These are phyloP conservation scores for Solanum tacnaense DNA, from an alignment of 257 asterid genomes.

Conservation along the genomic window DNA sequence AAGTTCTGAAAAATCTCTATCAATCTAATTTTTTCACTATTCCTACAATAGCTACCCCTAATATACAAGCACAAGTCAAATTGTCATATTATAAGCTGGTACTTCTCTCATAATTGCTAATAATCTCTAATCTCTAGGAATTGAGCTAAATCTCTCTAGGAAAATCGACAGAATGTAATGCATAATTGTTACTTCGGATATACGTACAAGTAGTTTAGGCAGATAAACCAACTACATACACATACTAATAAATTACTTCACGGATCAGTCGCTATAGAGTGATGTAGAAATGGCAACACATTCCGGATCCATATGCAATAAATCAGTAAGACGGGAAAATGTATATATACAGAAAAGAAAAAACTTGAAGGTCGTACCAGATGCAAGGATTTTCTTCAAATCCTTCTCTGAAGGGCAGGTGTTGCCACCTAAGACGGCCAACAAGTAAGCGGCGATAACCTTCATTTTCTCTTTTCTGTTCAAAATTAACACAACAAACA, in stretches of 20 bases:
- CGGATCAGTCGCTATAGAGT: background rate
- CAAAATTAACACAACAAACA: background rate
- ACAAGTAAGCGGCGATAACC: conserved; percentile 40
- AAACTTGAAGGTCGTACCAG: conserved; percentile 9
- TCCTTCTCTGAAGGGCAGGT: conserved; percentile 26
- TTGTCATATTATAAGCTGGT: background rate
- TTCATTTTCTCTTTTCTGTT: conserved; percentile 26
- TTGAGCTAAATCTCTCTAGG: background rate
- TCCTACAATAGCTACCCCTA: background rate
- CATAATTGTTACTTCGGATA: background rate
- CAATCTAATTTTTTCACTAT: background rate
- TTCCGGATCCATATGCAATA: background rate
- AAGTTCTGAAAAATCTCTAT: background rate
- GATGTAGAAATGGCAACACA: background rate
- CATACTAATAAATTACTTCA: background rate
- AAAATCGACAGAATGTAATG: background rate
- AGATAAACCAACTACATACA: background rate
- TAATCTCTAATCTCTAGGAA: background rate
- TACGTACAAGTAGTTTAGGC: background rate
- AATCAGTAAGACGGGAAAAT: background rate
- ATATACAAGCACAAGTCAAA: background rate
- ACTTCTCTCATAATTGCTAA: background rate
- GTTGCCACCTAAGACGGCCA: conserved; percentile 55
- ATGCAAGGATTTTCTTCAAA: conserved; percentile 29
- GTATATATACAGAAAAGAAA: background rate